phyloP scores from a whole-genome alignment of 2,329 filamentous ascomycete species.

The Chalara sp. region DNA sequence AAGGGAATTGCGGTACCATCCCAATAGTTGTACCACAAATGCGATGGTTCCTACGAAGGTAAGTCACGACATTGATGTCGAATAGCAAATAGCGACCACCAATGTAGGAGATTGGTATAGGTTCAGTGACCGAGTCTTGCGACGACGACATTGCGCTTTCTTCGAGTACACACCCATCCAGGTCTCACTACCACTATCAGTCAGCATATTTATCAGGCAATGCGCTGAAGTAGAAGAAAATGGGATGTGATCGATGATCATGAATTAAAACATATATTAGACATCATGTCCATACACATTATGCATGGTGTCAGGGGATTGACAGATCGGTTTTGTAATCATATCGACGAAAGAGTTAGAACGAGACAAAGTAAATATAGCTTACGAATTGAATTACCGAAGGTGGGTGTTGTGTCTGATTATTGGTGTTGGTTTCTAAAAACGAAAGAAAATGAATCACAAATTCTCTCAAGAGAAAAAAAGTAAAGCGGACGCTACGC shows the following conservation, averaged over 20 bases:
- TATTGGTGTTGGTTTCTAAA: too few relatives aligned
- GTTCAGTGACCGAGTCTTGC: conserved; percentile 32
- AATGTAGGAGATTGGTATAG: conserved; percentile 74
- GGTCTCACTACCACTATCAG: neutral
- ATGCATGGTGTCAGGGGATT: conserved; percentile 63
- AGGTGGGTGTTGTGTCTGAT: too few relatives aligned
- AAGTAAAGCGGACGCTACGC: too few relatives aligned
- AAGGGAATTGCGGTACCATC: conserved; percentile 83
- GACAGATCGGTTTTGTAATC: conserved; percentile 70
- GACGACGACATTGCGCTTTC: conserved; percentile 11
- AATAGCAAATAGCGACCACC: conserved; percentile 83
- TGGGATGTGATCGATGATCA: conserved; percentile 31
- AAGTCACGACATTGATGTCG: conserved; percentile 72
- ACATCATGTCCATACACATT: conserved; percentile 34
- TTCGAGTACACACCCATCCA: too few relatives aligned
- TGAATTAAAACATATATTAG: conserved; percentile 45
- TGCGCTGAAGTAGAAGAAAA: neutral
- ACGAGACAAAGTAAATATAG: neutral
- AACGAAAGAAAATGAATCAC: too few relatives aligned
- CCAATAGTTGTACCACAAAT: conserved; percentile 84
- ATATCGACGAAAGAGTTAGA: conserved; percentile 35
- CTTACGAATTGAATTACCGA: too few relatives aligned
- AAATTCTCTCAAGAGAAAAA: too few relatives aligned
- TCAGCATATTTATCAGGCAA: conserved; percentile 3
- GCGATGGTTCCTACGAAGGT: conserved; percentile 71